Conservation (phyloP, 1,139 yeast species). For the Cylindricascospora bacillispora region DNA sequence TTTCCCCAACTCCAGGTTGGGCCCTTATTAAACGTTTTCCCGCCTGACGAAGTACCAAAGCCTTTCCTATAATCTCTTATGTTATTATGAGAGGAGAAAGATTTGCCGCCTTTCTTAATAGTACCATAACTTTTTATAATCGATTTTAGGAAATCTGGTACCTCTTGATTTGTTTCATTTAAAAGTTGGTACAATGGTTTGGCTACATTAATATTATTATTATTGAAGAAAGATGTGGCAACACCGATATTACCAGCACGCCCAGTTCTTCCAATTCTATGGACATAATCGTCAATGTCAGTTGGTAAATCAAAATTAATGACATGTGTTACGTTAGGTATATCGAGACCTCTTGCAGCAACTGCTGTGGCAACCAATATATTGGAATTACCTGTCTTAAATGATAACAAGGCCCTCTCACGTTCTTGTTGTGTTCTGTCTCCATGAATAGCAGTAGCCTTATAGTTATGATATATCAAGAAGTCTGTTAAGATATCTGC, state of each 20-base stretch:
- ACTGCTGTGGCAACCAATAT: slow-evolving; percentile 84
- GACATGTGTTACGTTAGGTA: slow-evolving; percentile 95
- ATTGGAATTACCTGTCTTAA: slow-evolving; percentile 48
- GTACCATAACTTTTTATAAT: no score
- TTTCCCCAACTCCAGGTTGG: no score
- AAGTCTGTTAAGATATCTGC: slow-evolving; percentile 91
- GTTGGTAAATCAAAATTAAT: slow-evolving; percentile 92
- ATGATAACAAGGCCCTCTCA: slow-evolving; percentile 75
- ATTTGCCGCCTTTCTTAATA: no score
- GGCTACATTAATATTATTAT: slow-evolving; percentile 79
- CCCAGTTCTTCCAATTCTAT: slow-evolving; percentile 99
- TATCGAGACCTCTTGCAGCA: slow-evolving; percentile 94
- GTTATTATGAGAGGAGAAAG: no score
- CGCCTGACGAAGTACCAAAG: no score
- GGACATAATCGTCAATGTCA: slow-evolving; percentile 96
- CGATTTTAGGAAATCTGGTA: slow-evolving; percentile 77
- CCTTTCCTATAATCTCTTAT: no score
- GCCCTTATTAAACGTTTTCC: no score
- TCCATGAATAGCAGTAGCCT: slow-evolving; percentile 97
- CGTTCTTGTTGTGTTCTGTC: slow-evolving; percentile 96
- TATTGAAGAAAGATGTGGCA: slow-evolving; percentile 94
- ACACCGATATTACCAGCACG: slow-evolving; percentile 98
- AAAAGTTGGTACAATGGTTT: slow-evolving; percentile 79
- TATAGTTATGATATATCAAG: slow-evolving; percentile 75
- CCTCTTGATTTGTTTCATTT: slow-evolving; percentile 92